Percentiles rank a stretch among this genome's conserved stretches.
phyloP scores from a whole-genome alignment of 352 stramenopile species.

The Globisporangium rhizosaccharum region DNA sequence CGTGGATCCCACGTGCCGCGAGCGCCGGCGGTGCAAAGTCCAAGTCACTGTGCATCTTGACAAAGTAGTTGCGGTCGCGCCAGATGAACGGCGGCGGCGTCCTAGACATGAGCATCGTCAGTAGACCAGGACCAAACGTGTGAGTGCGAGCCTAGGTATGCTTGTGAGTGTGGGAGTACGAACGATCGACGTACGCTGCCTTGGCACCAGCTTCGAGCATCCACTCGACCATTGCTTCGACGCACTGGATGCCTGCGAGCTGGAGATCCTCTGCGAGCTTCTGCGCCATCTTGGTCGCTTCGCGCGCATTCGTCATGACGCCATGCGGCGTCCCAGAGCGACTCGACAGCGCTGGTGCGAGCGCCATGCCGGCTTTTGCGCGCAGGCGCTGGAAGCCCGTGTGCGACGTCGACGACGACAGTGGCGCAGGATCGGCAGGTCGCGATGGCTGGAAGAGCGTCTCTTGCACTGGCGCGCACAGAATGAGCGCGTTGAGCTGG shows the following conservation, averaged over 20 bases:
- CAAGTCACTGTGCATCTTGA: slow-evolving; percentile 66
- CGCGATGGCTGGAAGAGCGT: slow-evolving; percentile 44
- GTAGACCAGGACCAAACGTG: background rate
- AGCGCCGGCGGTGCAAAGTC: slow-evolving; percentile 62
- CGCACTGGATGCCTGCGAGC: slow-evolving; percentile 58
- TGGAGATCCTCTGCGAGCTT: slow-evolving; percentile 62
- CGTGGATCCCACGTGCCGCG: slow-evolving; percentile 34
- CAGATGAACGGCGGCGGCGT: slow-evolving; percentile 65
- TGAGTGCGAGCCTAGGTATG: background rate
- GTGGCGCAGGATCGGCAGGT: slow-evolving; percentile 22
- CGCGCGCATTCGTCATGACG: slow-evolving; percentile 58
- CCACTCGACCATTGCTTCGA: slow-evolving; percentile 76
- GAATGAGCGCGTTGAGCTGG: slow-evolving; percentile 61
- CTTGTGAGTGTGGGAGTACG: background rate
- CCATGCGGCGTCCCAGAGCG: slow-evolving; percentile 7
- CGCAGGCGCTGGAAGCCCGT: slow-evolving; percentile 28
- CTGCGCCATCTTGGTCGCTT: slow-evolving; percentile 66
- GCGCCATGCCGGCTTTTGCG: slow-evolving; percentile 36
- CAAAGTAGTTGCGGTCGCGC: slow-evolving; percentile 68
- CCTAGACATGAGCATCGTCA: slow-evolving; percentile 17
- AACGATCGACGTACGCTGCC: slow-evolving; percentile 38
- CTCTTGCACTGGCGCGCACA: slow-evolving; percentile 63
- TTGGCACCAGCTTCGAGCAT: slow-evolving; percentile 71
- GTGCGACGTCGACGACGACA: slow-evolving; percentile 12
- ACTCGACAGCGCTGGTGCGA: slow-evolving; percentile 23